Percentiles rank a stretch among this genome's conserved stretches.
phyloP scores from a whole-genome alignment of 2,329 filamentous ascomycete genomes.

The Aspergillus tamarii region DNA sequence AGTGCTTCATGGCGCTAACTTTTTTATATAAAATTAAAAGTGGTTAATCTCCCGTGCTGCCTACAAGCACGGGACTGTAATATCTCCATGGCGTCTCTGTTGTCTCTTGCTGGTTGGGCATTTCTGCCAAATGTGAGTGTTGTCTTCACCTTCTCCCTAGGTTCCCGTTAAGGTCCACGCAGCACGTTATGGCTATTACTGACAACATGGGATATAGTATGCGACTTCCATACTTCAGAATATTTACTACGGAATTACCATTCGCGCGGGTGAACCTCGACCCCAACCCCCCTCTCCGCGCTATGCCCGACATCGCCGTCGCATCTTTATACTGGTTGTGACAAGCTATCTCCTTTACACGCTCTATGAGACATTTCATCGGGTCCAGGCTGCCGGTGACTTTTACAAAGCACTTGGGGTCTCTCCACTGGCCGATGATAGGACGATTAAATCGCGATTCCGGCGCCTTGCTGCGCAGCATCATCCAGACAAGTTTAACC shows the following conservation, averaged over 20 bases:
- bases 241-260: constrained; percentile 83
- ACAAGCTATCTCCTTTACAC: constrained; percentile 85
- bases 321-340: constrained; percentile 83
- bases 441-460: constrained; percentile 81
- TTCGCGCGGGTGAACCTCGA: constrained; percentile 84
- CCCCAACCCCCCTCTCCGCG: constrained; percentile 69
- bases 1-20: neutral
- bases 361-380: constrained; percentile 86
- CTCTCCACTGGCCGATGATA: constrained; percentile 68
- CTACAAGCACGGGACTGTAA: neutral
- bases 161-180: neutral
- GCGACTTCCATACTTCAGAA: constrained; percentile 76
- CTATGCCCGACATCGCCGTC: constrained; percentile 73
- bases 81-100: constrained; percentile 46
- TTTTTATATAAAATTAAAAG: neutral
- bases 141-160: constrained; percentile 1
- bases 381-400: constrained; percentile 70
- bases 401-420: constrained; percentile 81
- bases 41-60: neutral
- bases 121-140: constrained; percentile 62
- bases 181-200: constrained; percentile 10
- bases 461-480: constrained; percentile 69
- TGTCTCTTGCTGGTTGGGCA: constrained; percentile 64
- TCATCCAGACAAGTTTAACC: constrained; percentile 81
- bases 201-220: constrained; percentile 56